Evolutionary conservation across 2,329 filamentous ascomycete species (phyloP).

Genomic region (Ophiostoma australiae): DNA sequence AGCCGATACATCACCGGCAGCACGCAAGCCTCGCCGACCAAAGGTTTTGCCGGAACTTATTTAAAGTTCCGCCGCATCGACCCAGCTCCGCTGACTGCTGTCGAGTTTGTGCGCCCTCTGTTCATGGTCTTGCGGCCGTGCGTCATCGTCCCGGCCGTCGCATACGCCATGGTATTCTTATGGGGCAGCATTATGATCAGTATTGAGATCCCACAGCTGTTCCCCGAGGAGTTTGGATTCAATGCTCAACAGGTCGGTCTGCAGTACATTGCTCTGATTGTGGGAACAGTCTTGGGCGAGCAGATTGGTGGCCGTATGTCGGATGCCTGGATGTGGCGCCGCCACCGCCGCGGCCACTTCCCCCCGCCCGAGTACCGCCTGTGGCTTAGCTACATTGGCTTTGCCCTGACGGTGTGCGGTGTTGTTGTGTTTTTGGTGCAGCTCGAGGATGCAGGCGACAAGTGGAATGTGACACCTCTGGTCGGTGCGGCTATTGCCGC

Average conservation of each 20-base stretch:
- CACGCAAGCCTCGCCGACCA: background rate
- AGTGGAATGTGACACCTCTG: conserved; percentile 54
- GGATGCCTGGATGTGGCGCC: conserved; percentile 48
- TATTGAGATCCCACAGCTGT: conserved; percentile 56
- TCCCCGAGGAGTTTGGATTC: conserved; percentile 51
- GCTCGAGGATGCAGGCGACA: conserved; percentile 7
- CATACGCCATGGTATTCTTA: conserved; percentile 55
- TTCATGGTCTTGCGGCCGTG: conserved; percentile 41
- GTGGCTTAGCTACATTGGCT: conserved; percentile 54
- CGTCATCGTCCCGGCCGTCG: conserved; percentile 46
- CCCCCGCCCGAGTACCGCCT: conserved; percentile 49
- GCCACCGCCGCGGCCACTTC: conserved; percentile 33
- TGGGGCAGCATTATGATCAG: conserved; percentile 50
- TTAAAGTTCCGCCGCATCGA: conserved; percentile 48
- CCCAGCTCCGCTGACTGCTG: conserved; percentile 42
- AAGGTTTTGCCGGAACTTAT: conserved; percentile 42
- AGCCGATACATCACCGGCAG: conserved; percentile 47
- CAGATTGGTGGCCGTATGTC: conserved; percentile 51
- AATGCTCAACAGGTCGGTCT: conserved; percentile 54
- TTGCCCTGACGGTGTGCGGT: conserved; percentile 47
- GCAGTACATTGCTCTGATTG: conserved; percentile 53
- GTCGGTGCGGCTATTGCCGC: conserved; percentile 49
- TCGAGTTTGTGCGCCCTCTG: conserved; percentile 49
- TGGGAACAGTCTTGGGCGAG: conserved; percentile 55
- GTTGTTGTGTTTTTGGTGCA: conserved; percentile 52